phyloP scores from a whole-genome alignment of 192 early-diverging fungal species.

The Podila verticillata region DNA sequence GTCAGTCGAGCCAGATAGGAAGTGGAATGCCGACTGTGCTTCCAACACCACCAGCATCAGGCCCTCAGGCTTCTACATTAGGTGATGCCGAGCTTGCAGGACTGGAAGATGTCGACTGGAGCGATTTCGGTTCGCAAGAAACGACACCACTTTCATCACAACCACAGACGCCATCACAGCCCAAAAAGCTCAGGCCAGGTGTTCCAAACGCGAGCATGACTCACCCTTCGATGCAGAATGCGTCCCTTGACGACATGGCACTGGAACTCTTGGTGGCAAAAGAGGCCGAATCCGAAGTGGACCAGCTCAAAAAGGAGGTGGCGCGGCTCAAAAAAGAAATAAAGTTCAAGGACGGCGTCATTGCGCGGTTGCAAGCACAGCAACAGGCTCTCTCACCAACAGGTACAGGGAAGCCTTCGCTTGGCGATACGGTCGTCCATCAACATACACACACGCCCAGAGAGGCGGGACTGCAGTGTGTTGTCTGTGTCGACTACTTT shows the following conservation, averaged over 20 bases:
- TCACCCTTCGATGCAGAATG: background rate
- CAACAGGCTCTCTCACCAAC: no score
- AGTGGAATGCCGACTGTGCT: no score
- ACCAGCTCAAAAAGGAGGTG: conserved; percentile 25
- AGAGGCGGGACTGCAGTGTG: conserved; percentile 33
- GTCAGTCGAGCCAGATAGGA: no score
- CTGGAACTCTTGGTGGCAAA: conserved; percentile 30
- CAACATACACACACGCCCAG: background rate
- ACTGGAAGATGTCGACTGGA: no score
- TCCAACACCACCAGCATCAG: no score
- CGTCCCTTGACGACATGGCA: conserved; percentile 18
- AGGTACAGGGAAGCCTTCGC: background rate
- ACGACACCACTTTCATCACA: no score
- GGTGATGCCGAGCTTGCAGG: no score
- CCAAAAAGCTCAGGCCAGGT: background rate
- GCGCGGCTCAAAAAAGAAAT: conserved; percentile 36
- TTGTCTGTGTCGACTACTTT: conserved; percentile 52
- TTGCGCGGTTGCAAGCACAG: conserved; percentile 25
- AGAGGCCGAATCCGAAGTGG: conserved; percentile 39
- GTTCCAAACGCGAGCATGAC: background rate
- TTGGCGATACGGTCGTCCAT: conserved; percentile 5
- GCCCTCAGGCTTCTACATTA: no score
- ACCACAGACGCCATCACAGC: background rate
- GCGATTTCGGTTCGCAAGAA: no score
- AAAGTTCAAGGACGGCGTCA: conserved; percentile 43